Conservation (phyloP, 192 early-diverging fungal genomes). For the Fimicolochytrium jonesii region DNA sequence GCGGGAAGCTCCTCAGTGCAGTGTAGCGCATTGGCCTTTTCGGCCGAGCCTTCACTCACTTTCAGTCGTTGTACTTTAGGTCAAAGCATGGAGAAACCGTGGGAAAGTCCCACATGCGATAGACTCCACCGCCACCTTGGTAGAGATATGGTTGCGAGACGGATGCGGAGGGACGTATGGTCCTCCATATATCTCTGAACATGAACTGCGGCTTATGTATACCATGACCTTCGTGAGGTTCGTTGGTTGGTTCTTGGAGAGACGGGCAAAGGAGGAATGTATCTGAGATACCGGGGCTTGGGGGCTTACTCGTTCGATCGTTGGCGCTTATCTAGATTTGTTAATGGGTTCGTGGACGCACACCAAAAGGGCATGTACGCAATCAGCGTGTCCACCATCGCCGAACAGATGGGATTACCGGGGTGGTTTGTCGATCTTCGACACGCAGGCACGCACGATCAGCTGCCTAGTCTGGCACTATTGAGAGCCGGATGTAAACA, state of each 20-base stretch:
- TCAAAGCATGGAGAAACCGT: conserved; percentile 66
- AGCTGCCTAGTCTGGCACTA: conserved; percentile 38
- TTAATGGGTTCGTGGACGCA: conserved; percentile 53
- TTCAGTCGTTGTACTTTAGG: conserved; percentile 38
- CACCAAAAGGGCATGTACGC: conserved; percentile 49
- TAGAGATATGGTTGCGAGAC: conserved; percentile 56
- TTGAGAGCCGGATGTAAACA: conserved; percentile 39
- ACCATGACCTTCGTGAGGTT: conserved; percentile 50
- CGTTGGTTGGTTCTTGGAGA: background rate
- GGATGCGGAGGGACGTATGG: conserved; percentile 22
- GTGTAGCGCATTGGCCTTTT: background rate
- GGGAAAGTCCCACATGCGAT: conserved; percentile 67
- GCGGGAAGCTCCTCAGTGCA: background rate
- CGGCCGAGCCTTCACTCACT: background rate
- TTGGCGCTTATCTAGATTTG: conserved; percentile 36
- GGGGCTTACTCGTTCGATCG: too few relatives aligned
- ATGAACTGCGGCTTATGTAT: conserved; percentile 47
- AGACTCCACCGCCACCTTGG: conserved; percentile 58
- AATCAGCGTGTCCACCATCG: conserved; percentile 36
- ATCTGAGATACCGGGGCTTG: background rate
- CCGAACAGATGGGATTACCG: conserved; percentile 49
- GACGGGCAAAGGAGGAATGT: too few relatives aligned
- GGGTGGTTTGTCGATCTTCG: conserved; percentile 58
- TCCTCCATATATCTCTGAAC: conserved; percentile 30
- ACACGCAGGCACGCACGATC: conserved; percentile 53